phyloP scores from a whole-genome alignment of 2,329 filamentous ascomycete species.

The Coleophoma eucalyptorum region DNA sequence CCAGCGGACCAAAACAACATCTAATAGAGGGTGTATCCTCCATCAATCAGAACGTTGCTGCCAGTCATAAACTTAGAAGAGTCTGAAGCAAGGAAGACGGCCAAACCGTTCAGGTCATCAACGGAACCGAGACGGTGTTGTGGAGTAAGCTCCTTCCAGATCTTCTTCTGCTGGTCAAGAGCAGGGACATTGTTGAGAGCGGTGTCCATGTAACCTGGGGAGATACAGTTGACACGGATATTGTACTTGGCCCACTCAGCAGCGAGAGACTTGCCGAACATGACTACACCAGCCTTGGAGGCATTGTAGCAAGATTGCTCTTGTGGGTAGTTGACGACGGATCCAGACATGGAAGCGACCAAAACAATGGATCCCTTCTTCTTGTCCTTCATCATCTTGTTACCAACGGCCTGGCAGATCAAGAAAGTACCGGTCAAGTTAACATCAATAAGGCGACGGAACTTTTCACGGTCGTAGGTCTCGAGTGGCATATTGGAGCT shows the following conservation, averaged over 20 bases:
- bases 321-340: conserved; percentile 83
- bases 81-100: conserved; percentile 72
- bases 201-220: conserved; percentile 84
- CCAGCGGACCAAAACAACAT: no score
- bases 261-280: conserved; percentile 75
- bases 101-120: conserved; percentile 74
- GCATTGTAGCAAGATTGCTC: conserved; percentile 82
- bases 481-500: conserved; percentile 79
- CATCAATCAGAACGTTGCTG: conserved; percentile 67
- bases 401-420: conserved; percentile 68
- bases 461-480: conserved; percentile 71
- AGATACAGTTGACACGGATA: conserved; percentile 82
- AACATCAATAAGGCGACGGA: conserved; percentile 76
- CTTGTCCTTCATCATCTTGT: conserved; percentile 68
- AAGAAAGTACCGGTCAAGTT: conserved; percentile 79
- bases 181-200: conserved; percentile 74
- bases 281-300: conserved; percentile 76
- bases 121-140: conserved; percentile 69
- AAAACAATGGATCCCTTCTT: conserved; percentile 72
- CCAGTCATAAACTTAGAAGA: conserved; percentile 75
- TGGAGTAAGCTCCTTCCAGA: conserved; percentile 72
- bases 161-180: conserved; percentile 77
- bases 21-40: conserved; percentile 61
- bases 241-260: conserved; percentile 80
- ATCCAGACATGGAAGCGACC: conserved; percentile 77